Evolutionary conservation across 1,139 yeast species (phyloP), one percentile per base, ranked within the genome.

Genomic region (Meyerozyma carpophila): DNA sequence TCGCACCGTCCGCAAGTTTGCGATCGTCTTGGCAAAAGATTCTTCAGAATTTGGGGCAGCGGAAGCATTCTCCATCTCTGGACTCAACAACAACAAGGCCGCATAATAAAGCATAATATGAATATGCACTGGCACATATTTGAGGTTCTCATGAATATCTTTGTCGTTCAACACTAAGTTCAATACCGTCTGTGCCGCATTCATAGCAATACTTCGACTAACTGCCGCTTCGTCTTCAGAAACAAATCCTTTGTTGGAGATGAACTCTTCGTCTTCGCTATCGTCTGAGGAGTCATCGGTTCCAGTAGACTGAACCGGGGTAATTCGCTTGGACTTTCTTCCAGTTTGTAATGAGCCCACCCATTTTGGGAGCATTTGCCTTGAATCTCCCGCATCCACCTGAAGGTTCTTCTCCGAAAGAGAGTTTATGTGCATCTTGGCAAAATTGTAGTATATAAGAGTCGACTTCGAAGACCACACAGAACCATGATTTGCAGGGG

Each of bases 391-490:
- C 1, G 68, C 62, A 28, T 62, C 61, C 8, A 65, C 58, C 32
- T 73, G 76, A 14, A 79, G 59, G 32, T 68, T 68, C 31, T 83
- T 61, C 5, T 80, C 77, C 2, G 82, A 76, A 1, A 69, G 53
- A 1, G 86, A 80, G 52, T 83, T 83, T 16, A 83, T 79, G 55
- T 82, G 84, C 85, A 83, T 81, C 55, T 82, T 81, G 39, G 90
- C 90, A 66, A 82, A 83, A 55, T 83, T 82, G 55, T 83, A 83
- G 57, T 83, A 84, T 37, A 83, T 79, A 48, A 83, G 66, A 0
- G 89, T 82, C 1, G 86, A 79, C 53, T 83, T 83, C 0, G 85
- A 76, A 3, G 86, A 79, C 90, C 90, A 83, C 0, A 81, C 78
- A 0, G 84, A 78, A 9, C 81, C 81, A 41, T 72, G 72, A 45